Base-by-base conservation (phyloP, 495 filamentous ascomycete species). In the Tuber borchii region DNA sequence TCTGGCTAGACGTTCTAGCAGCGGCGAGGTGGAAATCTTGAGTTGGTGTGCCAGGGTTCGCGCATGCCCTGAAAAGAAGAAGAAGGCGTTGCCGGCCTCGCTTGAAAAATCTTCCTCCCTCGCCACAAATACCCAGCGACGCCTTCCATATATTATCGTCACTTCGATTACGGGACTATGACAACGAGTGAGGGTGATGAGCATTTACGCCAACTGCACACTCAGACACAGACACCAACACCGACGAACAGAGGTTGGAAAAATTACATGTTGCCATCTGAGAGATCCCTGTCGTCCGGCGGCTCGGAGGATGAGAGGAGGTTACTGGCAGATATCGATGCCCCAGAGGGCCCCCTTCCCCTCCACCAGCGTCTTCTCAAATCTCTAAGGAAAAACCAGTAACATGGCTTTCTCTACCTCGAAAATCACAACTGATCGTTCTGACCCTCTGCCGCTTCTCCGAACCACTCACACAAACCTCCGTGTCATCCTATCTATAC, bases 391-490 rank as follows among this genome's bases (percentile, higher is more conserved):
- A 75, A 31, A 42, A 45, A 1, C 56, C 70, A 17, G 71, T 79
- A 26, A 70, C 76, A 2, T 78, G 68, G 80, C 45, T 70, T 68
- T 75, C 72, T 34, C 77, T 83, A 22, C 75, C 76, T 44, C 71
- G 77, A 72, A 83, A 69, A 48, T 69, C 76, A 3, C 75, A 79
- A 42, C 74, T 82, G 37, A 44, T 82, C 31, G 71, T 80, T 37
- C 72, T 82, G 87, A 89, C 90, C 81, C 89, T 92, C 85, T 91
- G 90, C 84, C 91, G 94, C 71, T 88, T 97, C 77, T 92, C 93
- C 56, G 93, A 97, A 85, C 93, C 93, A 10, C 93, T 97, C 75
- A 93, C 93, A 68, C 88, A 96, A 76, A 94, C 93, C 4, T 93
- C 91, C 82, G 92, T 94, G 84, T 92, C 94, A 75, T 92, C 93